Conservation (phyloP, 306 rosid genomes). For the Gleditsia sinensis region DNA sequence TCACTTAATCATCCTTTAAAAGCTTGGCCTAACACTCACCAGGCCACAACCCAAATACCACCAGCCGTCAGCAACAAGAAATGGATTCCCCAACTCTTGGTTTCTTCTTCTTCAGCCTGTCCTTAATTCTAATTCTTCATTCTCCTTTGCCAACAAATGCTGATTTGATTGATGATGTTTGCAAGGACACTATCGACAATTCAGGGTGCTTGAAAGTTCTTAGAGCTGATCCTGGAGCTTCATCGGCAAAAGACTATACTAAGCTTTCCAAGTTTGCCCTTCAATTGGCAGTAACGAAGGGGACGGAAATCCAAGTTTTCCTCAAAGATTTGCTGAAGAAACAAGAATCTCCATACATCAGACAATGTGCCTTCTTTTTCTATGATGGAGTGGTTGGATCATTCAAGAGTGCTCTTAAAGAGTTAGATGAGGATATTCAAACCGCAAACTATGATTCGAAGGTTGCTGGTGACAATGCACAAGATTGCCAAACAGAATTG, state of each 20-base stretch:
- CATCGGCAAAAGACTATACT: not conserved
- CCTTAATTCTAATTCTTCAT: not conserved
- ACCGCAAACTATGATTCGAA: slow-evolving; percentile 41
- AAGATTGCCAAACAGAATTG: not conserved
- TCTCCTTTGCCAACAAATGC: not conserved
- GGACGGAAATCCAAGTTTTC: not conserved
- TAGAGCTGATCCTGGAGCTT: not conserved
- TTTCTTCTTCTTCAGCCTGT: not conserved
- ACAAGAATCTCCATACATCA: not conserved
- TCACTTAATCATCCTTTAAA: too few relatives aligned
- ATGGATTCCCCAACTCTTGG: not conserved
- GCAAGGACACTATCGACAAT: not conserved
- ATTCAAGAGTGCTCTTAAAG: not conserved
- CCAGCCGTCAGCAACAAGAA: too few relatives aligned
- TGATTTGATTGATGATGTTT: not conserved
- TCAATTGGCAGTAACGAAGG: not conserved
- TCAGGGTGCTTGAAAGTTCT: slow-evolving; percentile 14
- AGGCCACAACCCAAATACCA: too few relatives aligned
- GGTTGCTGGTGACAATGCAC: slow-evolving; percentile 22
- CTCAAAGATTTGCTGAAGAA: not conserved
- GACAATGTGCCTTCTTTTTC: slow-evolving; percentile 1
- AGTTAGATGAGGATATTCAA: slow-evolving; percentile 16
- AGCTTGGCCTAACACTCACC: too few relatives aligned
- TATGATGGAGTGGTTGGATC: slow-evolving; percentile 12
- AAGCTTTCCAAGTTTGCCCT: slow-evolving; percentile 14